Conservation (phyloP, 179 eudicot genomes). For the Silene vulgaris region DNA sequence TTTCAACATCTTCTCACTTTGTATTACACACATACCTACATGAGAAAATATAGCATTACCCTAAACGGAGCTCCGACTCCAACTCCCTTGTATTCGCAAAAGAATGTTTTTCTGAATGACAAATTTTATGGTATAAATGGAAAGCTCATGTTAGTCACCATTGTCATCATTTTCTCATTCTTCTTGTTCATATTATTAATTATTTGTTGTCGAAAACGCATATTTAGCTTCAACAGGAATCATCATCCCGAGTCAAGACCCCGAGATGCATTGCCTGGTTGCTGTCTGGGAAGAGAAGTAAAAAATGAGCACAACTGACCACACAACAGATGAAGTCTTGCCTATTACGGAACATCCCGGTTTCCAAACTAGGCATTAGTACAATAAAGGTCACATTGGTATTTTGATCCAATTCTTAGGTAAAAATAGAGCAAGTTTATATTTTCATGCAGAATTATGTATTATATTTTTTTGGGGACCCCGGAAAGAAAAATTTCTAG, state of each 20-base stretch:
- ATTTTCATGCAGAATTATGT: no score
- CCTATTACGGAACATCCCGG: no score
- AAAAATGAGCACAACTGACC: background rate
- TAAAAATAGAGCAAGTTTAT: no score
- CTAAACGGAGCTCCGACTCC: background rate
- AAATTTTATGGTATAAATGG: background rate
- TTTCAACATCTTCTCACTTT: no score
- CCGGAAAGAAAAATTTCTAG: no score
- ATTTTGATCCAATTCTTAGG: no score
- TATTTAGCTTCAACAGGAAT: background rate
- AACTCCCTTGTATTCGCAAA: background rate
- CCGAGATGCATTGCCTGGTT: background rate
- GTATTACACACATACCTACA: background rate
- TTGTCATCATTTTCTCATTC: background rate
- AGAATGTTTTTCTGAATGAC: background rate
- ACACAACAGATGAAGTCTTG: background rate
- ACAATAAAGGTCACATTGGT: no score
- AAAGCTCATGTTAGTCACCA: background rate
- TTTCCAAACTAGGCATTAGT: no score
- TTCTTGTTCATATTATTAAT: background rate
- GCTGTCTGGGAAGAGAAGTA: background rate
- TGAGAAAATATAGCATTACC: background rate
- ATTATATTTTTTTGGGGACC: no score
- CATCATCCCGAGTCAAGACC: background rate
- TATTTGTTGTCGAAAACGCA: background rate